These are phyloP conservation scores for Vanrija sp. DNA, from an alignment of 1,284 basidiomycete species.

Conservation along the genomic window DNA sequence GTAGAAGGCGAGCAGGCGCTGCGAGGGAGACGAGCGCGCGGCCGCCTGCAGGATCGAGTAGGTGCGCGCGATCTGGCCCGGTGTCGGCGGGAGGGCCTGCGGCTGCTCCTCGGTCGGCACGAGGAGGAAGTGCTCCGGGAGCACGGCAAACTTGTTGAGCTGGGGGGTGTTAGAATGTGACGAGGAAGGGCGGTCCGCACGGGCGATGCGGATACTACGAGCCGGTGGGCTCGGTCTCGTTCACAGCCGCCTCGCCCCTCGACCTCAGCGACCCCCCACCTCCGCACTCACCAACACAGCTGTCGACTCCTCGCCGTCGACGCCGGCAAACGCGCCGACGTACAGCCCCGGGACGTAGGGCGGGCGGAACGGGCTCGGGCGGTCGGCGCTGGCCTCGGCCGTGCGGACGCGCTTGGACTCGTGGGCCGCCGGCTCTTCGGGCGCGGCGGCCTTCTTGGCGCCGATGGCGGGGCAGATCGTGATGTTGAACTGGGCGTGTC, in stretches of 20 bases:
- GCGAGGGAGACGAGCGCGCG: conserved; percentile 51
- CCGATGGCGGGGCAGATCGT: conserved; percentile 73
- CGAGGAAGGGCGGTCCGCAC: no score
- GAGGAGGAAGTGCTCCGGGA: conserved; percentile 73
- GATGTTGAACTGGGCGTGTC: conserved; percentile 65
- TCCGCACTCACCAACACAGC: conserved; percentile 62
- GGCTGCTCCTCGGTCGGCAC: conserved; percentile 43
- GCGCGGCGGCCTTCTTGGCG: conserved; percentile 55
- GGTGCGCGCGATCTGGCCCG: conserved; percentile 67
- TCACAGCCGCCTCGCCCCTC: neutral
- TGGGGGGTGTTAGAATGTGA: conserved; percentile 7
- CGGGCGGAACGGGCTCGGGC: conserved; percentile 66
- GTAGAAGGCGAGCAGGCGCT: conserved; percentile 71
- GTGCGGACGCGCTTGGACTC: conserved; percentile 34
- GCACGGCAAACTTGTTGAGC: conserved; percentile 61
- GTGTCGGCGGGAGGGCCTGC: conserved; percentile 71
- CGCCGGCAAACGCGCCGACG: conserved; percentile 66
- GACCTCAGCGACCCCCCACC: neutral
- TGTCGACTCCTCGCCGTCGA: conserved; percentile 62
- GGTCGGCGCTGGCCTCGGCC: conserved; percentile 1
- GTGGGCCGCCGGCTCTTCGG: conserved; percentile 19
- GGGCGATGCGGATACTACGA: neutral
- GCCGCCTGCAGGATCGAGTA: conserved; percentile 68
- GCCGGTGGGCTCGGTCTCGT: no score
- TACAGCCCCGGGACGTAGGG: conserved; percentile 71